Base-by-base conservation (phyloP, 31 red algal species). In the Asparagopsis taxiformis region DNA sequence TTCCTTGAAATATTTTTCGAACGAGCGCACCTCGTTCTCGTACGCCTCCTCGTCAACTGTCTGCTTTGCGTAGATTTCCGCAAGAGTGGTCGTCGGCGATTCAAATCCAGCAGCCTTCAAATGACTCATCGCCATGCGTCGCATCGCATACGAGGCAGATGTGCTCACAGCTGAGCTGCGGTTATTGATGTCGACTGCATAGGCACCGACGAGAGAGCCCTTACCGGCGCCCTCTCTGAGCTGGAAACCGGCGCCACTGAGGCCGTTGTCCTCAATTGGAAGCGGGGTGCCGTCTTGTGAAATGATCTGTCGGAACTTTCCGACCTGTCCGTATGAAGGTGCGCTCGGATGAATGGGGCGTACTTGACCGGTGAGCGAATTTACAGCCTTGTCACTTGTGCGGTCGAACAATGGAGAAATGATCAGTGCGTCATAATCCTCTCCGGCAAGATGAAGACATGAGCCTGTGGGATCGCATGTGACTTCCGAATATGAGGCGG, bases 111-210 rank as follows among this genome's bases (percentile, higher is more conserved):
- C 59, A 0, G 59, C 59, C 59, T 34, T 21, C 26, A 62, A 16
- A 30, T 62, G 59, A 9, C 26, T 17, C 30, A 62, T 23, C 22
- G 59, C 59, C 59, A 62, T 62, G 26, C 59, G 59, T 3, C 59
- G 59, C 59, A 62, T 62, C 6, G 59, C 16, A 16, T 32, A 29
- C 3, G 22, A 29, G 23, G 59, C 7, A 0, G 26, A 23, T 17
- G 19, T 30, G 16, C 22, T 30, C 26, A 62, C 59, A 30, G 26
- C 59, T 5, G 59, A 62, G 0, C n/a, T 30, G 7, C 59, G 3
- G 59, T 34, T 62, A 30, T 62, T 62, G n/a, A 62, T 30, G 34
- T 62, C 59, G 7, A 62, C 59, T 0, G n/a, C 59, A 16, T 32
- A 62, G 23, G 7, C 22, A 5, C 30, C 23, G 16, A 34, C 11